phyloP scores from a whole-genome alignment of 345 rosid species.

The Boechera retrofracta region DNA sequence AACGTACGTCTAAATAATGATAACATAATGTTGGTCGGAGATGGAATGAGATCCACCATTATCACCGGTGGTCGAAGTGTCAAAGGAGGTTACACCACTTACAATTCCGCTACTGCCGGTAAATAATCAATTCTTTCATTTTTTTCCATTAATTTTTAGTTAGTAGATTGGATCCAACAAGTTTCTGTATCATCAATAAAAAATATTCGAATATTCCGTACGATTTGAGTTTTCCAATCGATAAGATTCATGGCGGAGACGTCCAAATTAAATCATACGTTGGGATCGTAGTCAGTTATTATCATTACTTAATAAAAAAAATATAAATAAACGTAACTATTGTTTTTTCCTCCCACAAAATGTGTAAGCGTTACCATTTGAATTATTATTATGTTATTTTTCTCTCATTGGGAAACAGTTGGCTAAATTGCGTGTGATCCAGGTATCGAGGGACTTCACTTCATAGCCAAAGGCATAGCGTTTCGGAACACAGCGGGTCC shows the following conservation, averaged over 20 bases:
- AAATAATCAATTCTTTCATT: constrained; percentile 11
- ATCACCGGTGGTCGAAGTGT: constrained; percentile 73
- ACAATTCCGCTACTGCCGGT: constrained; percentile 92
- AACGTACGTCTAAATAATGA: constrained; percentile 61
- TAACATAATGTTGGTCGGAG: constrained; percentile 78
- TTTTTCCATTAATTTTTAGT: not conserved
- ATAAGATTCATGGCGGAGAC: constrained; percentile 5
- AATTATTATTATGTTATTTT: not conserved
- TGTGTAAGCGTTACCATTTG: constrained; percentile 38
- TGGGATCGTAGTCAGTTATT: constrained; percentile 26
- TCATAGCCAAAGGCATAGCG: constrained; percentile 47
- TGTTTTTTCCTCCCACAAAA: constrained; percentile 37
- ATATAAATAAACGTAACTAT: constrained; percentile 14
- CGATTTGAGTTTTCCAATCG: constrained; percentile 2
- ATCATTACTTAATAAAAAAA: not conserved
- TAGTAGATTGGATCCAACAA: constrained; percentile 36
- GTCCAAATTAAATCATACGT: constrained; percentile 2
- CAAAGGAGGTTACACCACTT: constrained; percentile 76
- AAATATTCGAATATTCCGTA: not conserved
- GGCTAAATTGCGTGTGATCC: constrained; percentile 25
- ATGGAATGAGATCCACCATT: constrained; percentile 66
- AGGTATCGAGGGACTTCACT: constrained; percentile 76
- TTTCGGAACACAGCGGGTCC: constrained; percentile 49
- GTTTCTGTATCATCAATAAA: not conserved
- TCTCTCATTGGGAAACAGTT: not conserved